Base-by-base conservation (phyloP, 306 rosid species). In the Crataegus laevigata region DNA sequence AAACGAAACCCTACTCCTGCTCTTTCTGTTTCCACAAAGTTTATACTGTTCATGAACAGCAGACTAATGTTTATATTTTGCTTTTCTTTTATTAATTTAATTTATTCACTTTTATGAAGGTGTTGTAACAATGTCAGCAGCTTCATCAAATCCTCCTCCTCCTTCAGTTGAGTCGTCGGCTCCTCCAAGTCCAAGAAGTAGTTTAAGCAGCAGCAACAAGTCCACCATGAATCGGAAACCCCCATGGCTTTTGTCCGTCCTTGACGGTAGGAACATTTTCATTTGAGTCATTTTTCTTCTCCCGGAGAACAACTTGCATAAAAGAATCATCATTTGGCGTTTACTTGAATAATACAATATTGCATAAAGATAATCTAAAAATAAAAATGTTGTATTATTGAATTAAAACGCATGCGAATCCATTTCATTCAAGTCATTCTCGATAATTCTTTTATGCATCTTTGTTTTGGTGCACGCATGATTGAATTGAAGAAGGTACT, bases 251-350 rank as follows among this genome's bases (percentile, higher is more conserved):
- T 78, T 81, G 58, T 82, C 86, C 72, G 67, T 59, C 30, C 78
- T 83, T 71, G 80, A 96, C 50, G 96, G 98, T 93, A 88, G 73
- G 80, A 57, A 38, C 11, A 51, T 9, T 62, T 29, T 62, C 67
- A 18, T 21, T 7, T 17, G 24, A 45, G 14, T 45, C 52, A 45
- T 28, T 36, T 63, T 42, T 25, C 30, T 71, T 70, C 60, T 32
- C n/a, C 52, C 19, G 52, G 52, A 15, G 7, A 0, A 17, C 7
- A 45, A 14, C 19, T 14, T 4, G 52, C 52, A 45, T 45, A 17
- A 15, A 45, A 14, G 0, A 2, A 45, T 0, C 52, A 6, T 45
- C 51, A 13, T 14, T 45, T 14, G 52, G 1, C 17, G 0, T 45
- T 4, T 45, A 15, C 19, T 45, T 45, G 6, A 45, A 45, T 45